phyloP scores from a whole-genome alignment of 352 stramenopile species.

The Plasmopara muralis region DNA sequence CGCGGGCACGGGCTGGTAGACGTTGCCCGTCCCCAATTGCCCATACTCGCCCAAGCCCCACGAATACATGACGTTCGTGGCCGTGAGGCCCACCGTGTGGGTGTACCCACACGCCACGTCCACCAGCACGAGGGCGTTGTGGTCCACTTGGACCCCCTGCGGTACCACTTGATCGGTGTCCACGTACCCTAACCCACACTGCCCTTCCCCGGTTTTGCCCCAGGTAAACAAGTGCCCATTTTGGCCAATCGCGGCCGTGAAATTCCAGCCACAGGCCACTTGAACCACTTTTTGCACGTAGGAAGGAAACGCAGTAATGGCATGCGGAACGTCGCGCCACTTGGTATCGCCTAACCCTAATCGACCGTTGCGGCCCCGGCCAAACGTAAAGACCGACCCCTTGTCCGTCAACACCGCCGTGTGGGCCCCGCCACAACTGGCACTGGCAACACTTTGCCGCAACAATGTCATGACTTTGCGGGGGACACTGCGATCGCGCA shows the following conservation, averaged over 20 bases:
- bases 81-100: conserved; percentile 79
- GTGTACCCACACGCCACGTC: conserved; percentile 82
- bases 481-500: conserved; percentile 64
- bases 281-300: conserved; percentile 28
- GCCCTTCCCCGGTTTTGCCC: conserved; percentile 83
- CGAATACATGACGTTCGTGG: conserved; percentile 74
- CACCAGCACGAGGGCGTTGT: conserved; percentile 35
- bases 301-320: conserved; percentile 41
- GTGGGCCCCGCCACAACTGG: conserved; percentile 75
- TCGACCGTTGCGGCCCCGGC: conserved; percentile 61
- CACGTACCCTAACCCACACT: conserved; percentile 77
- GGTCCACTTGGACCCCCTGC: conserved; percentile 36
- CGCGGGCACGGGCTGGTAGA: conserved; percentile 73
- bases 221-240: conserved; percentile 68
- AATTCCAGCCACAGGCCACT: conserved; percentile 79
- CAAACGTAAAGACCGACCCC: conserved; percentile 66
- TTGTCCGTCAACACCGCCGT: conserved; percentile 63
- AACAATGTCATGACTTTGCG: conserved; percentile 80
- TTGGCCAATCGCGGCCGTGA: conserved; percentile 49
- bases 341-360: conserved; percentile 70
- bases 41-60: conserved; percentile 89
- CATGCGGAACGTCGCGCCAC: conserved; percentile 62
- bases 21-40: conserved; percentile 80
- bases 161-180: conserved; percentile 76
- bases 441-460: conserved; percentile 47